Base-by-base conservation (phyloP, 2,329 filamentous ascomycete species). In the Alternaria hordeiaustralica region DNA sequence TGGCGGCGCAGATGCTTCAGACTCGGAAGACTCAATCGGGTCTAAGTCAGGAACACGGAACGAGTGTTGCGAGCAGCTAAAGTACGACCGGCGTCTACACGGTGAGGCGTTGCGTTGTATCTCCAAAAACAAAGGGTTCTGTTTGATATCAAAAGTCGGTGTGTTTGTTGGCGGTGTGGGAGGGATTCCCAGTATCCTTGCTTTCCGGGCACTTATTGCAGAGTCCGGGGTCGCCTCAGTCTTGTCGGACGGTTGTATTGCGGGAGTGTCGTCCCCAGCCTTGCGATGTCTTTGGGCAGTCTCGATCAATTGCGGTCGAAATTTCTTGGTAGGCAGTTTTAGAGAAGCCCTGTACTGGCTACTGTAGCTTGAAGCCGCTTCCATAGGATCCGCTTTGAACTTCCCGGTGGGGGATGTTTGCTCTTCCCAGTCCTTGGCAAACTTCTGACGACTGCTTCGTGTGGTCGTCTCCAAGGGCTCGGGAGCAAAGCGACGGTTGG, bases 261-360 rank as follows among this genome's bases (percentile, higher is more conserved):
- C 87, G 20, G 89, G 88, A 6, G 85, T 85, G 1, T 85, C 79
- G 71, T 93, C 90, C 20, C 89, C 89, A 15, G 87, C 87, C 72
- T 89, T 89, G 66, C 91, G 88, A 33, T 89, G 89, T 57, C 93
- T 86, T 71, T 89, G 88, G 5, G 91, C 91, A 3, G 92, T 94
- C 79, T 95, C 93, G 65, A 97, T 90, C 59, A 97, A 84, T 73
- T 95, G 90, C 12, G 93, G 93, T 28, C 90, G 87, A 78, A 96
- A 97, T 63, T 80, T 86, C 45, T 84, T 82, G 5, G 54, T 21
- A 56, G 54, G 20, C 26, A 30, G 43, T 20, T 46, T 56, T 46
- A 73, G 74, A 56, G 68, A 53, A 49, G 77, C 67, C 68, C 75
- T 44, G 54, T 49, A 45, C 44, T 56, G 61, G 13, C 71, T 66